These are phyloP conservation scores for Leccinum pachyderme DNA, from an alignment of 1,284 basidiomycete genomes.

Conservation along the genomic window DNA sequence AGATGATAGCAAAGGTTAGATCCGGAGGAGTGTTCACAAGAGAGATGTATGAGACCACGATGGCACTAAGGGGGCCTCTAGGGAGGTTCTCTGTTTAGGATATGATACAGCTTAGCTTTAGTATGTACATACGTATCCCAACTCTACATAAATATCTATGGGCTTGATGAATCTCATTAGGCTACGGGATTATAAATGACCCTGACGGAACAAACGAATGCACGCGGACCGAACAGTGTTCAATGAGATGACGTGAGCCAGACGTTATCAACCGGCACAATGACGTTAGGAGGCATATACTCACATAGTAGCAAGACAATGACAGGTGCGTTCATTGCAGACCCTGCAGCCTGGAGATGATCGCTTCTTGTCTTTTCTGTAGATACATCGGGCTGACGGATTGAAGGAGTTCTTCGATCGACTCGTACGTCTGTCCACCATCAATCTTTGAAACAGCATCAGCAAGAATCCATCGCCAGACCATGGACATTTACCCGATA, in stretches of 20 bases:
- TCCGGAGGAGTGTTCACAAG: constrained; percentile 50
- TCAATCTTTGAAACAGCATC: constrained; percentile 18
- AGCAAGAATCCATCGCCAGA: background rate
- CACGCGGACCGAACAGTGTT: background rate
- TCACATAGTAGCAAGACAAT: constrained; percentile 5
- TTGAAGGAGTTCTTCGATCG: constrained; percentile 54
- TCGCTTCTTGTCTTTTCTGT: constrained; percentile 42
- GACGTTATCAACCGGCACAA: constrained; percentile 6
- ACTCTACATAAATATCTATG: background rate
- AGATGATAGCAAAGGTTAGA: constrained; percentile 49
- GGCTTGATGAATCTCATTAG: background rate
- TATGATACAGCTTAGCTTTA: background rate
- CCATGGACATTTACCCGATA: constrained; percentile 43
- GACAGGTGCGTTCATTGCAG: constrained; percentile 31
- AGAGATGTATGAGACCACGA: constrained; percentile 49
- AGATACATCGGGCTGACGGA: constrained; percentile 51
- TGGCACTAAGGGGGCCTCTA: constrained; percentile 38
- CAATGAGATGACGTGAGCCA: background rate
- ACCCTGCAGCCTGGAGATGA: constrained; percentile 48
- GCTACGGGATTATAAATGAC: background rate
- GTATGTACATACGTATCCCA: background rate
- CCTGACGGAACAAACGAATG: constrained; percentile 14
- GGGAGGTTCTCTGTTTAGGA: constrained; percentile 16
- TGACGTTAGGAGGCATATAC: background rate
- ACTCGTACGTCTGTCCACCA: constrained; percentile 44